Percentiles rank a stretch among this genome's conserved stretches.
These are phyloP conservation scores for Zarea fungicola DNA, from an alignment of 2,329 filamentous ascomycete genomes.

Conservation along the genomic window DNA sequence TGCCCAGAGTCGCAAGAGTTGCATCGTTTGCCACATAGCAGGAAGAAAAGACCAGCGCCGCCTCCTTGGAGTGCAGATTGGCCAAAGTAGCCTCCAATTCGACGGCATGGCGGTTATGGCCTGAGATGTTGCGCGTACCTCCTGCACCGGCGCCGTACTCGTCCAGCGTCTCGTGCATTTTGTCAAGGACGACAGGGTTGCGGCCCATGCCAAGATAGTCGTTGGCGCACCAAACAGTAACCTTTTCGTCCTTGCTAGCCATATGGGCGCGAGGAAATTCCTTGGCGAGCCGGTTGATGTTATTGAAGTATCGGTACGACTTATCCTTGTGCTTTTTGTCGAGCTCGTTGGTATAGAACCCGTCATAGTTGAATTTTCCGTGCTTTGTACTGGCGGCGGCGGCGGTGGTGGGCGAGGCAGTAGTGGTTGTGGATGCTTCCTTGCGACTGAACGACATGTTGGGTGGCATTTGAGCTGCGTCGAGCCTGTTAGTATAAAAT, in stretches of 20 bases:
- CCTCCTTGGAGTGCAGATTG: constrained; percentile 85
- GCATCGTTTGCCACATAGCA: constrained; percentile 99
- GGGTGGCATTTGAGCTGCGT: constrained; percentile 20
- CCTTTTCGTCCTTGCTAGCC: constrained; percentile 71
- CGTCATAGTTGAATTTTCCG: constrained; percentile 79
- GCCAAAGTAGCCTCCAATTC: constrained; percentile 76
- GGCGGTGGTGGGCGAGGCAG: constrained; percentile 10
- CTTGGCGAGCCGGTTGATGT: constrained; percentile 96
- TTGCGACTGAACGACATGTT: constrained; percentile 20
- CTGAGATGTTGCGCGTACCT: constrained; percentile 95
- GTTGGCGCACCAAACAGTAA: constrained; percentile 99
- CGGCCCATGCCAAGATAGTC: constrained; percentile 98
- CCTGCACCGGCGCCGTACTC: constrained; percentile 93
- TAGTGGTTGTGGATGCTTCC: constrained; percentile 1
- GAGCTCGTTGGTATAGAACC: constrained; percentile 80
- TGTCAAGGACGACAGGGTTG: constrained; percentile 77
- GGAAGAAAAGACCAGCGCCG: constrained; percentile 89
- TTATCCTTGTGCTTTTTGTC: constrained; percentile 99
- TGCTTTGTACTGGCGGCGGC: constrained; percentile 19
- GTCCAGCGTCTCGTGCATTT: constrained; percentile 93
- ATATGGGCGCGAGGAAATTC: constrained; percentile 96
- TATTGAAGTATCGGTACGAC: constrained; percentile 99
- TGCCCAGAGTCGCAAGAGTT: constrained; percentile 91
- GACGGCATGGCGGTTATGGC: constrained; percentile 93
- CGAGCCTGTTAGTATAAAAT: constrained; percentile 8